A percentile compares a stretch with the other conserved stretches of the same genome.
Conservation (phyloP, 768 basidiomycete genomes). For the Boletus eberwhitei region DNA sequence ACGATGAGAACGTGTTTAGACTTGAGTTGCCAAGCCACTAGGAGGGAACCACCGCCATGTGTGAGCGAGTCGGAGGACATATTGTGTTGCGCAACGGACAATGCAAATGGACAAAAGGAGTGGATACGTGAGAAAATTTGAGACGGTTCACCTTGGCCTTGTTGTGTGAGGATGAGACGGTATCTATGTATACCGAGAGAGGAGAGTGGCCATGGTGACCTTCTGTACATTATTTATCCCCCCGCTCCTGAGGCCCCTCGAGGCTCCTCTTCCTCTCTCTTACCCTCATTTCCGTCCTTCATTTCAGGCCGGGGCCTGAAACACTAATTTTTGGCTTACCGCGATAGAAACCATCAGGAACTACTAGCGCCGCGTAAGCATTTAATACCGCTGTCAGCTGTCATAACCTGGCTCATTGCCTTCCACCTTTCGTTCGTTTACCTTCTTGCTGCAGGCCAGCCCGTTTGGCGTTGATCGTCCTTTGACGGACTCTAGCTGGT, state of each 20-base stretch:
- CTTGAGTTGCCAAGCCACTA: constrained; percentile 92
- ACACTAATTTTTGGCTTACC: not conserved
- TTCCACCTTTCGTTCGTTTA: constrained; percentile 1
- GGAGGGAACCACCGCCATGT: constrained; percentile 65
- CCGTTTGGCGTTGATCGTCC: constrained; percentile 69
- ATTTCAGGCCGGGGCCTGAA: not conserved
- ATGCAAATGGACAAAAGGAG: not conserved
- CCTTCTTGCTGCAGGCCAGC: constrained; percentile 43
- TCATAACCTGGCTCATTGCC: not conserved
- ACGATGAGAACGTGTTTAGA: constrained; percentile 83
- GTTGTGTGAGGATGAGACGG: not conserved
- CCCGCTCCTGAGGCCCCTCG: not conserved
- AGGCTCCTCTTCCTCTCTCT: not conserved
- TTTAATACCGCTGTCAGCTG: constrained; percentile 8
- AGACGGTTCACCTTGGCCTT: not conserved
- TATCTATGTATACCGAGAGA: constrained; percentile 1
- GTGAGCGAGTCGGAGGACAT: constrained; percentile 15
- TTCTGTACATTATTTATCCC: not conserved
- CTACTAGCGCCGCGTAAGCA: not conserved
- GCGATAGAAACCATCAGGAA: constrained; percentile 8
- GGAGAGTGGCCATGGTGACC: constrained; percentile 24
- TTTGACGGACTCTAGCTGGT: constrained; percentile 38
- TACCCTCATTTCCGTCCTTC: not conserved
- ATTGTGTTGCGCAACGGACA: not conserved
- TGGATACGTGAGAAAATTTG: not conserved